Percentiles rank a stretch among this genome's conserved stretches.
Conservation (phyloP, 2,329 filamentous ascomycete species). For the Beauveria brongniartii region DNA sequence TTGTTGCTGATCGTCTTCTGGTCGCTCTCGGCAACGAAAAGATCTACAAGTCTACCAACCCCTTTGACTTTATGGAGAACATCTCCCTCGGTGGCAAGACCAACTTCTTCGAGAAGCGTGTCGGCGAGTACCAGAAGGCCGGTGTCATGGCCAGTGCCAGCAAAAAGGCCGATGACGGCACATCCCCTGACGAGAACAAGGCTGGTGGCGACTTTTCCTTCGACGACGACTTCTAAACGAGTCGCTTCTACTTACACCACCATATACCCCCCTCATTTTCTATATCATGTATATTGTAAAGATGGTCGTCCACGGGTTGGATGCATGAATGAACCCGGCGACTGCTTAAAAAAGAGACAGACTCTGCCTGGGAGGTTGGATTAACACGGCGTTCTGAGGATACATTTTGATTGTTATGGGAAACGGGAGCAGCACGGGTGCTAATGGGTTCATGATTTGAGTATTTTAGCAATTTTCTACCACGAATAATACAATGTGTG, state of each 20-base stretch:
- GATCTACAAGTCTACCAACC: slow-evolving; percentile 86
- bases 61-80: slow-evolving; percentile 99
- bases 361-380: not conserved
- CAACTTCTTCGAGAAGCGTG: slow-evolving; percentile 99
- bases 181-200: slow-evolving; percentile 40
- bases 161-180: slow-evolving; percentile 52
- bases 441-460: slow-evolving; percentile 11
- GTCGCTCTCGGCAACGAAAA: slow-evolving; percentile 91
- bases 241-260: slow-evolving; percentile 1
- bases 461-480: slow-evolving; percentile 12
- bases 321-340: slow-evolving; percentile 1
- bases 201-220: slow-evolving; percentile 80
- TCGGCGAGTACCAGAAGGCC: slow-evolving; percentile 98
- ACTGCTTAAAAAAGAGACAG: slow-evolving; percentile 5
- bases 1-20: slow-evolving; percentile 91
- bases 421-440: not conserved
- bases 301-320: slow-evolving; percentile 10
- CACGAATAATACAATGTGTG: slow-evolving; percentile 1
- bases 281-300: slow-evolving; percentile 12
- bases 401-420: slow-evolving; percentile 5
- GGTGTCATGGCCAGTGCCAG: slow-evolving; percentile 93
- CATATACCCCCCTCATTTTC: slow-evolving; percentile 12
- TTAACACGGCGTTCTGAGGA: slow-evolving; percentile 6
- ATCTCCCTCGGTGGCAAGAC: slow-evolving; percentile 98
- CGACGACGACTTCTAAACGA: slow-evolving; percentile 86